Conservation (phyloP, 2,329 filamentous ascomycete species). For the Ceratocystiopsis brevicomis region DNA sequence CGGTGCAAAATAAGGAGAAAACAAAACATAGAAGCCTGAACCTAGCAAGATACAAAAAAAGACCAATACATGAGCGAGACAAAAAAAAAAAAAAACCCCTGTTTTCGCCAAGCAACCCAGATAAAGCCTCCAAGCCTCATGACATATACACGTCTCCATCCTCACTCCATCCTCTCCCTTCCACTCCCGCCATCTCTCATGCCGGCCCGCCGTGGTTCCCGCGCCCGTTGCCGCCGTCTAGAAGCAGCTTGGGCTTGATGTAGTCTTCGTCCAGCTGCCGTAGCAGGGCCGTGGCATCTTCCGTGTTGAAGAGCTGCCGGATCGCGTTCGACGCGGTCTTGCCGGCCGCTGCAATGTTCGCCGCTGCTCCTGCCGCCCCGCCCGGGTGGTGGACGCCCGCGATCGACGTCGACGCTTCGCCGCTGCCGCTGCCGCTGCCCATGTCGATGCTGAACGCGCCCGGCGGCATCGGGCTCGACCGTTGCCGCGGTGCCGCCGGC, state of each 20-base stretch:
- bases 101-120: neutral
- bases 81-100: neutral
- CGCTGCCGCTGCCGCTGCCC: slow-evolving; percentile 12
- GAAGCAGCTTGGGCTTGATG: slow-evolving; percentile 13
- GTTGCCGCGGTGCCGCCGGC: slow-evolving; percentile 32
- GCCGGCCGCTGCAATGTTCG: slow-evolving; percentile 11
- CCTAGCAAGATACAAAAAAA: neutral
- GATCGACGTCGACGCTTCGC: slow-evolving; percentile 13
- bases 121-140: neutral
- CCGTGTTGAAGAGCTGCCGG: slow-evolving; percentile 61
- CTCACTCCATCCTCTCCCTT: no score
- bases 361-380: neutral
- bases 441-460: slow-evolving; percentile 3
- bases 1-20: neutral
- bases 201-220: slow-evolving; percentile 7
- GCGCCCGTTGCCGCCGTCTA: slow-evolving; percentile 11
- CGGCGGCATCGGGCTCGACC: slow-evolving; percentile 21
- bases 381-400: slow-evolving; percentile 2
- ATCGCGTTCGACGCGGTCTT: slow-evolving; percentile 62
- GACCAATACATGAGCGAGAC: neutral
- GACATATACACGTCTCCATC: neutral
- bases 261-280: slow-evolving; percentile 69
- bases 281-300: slow-evolving; percentile 81
- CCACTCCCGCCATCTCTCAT: neutral
- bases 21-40: neutral